Evolutionary conservation across 495 filamentous ascomycete genomes (phyloP), one percentile per base, ranked within the genome.

Genomic region (Barbatosphaeria neglecta): DNA sequence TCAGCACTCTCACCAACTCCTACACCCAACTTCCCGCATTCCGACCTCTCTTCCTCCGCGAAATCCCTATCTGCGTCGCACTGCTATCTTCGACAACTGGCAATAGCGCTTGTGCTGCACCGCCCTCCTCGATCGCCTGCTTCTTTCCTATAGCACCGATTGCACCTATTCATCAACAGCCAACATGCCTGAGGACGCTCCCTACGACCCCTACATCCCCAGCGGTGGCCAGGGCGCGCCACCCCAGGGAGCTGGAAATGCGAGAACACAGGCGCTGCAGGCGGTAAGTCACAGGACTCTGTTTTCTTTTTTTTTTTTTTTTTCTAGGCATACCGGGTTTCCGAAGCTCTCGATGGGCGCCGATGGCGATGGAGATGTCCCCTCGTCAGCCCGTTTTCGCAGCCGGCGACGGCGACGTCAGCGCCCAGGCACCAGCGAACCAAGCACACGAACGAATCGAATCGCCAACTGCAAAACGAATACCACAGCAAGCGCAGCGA

Each of bases 131-230:
- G 39, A 41, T 23, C 19, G 39, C 39, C 19, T 1, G 9, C 7
- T 22, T 22, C 20, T 23, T 41, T 17, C 4, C n/a, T 9, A 24
- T 23, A 9, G 8, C 10, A 22, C 38, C 17, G 11, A n/a, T 3
- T 6, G 17, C 11, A 20, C 11, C 38, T 22, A 20, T 18, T 20
- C 17, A 35, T 5, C 38, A 16, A 22, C 20, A 22, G 20, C 37
- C 46, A 56, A 48, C 24, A 86, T 87, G 83, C 73, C 83, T 65
- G 78, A 76, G 58, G 81, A 87, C 54, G 77, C 75, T 59, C 87
- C 87, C 45, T 95, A 95, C 66, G 88, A 95, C 62, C 88, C 88
- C 38, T 95, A 93, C 69, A 90, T 92, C 60, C 88, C 88, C 51
- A 76, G 76, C 51, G 80, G 76, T 58, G 73, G 73, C 60, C 66